Conservation (phyloP, 495 filamentous ascomycete genomes). For the Parmelia sp. region DNA sequence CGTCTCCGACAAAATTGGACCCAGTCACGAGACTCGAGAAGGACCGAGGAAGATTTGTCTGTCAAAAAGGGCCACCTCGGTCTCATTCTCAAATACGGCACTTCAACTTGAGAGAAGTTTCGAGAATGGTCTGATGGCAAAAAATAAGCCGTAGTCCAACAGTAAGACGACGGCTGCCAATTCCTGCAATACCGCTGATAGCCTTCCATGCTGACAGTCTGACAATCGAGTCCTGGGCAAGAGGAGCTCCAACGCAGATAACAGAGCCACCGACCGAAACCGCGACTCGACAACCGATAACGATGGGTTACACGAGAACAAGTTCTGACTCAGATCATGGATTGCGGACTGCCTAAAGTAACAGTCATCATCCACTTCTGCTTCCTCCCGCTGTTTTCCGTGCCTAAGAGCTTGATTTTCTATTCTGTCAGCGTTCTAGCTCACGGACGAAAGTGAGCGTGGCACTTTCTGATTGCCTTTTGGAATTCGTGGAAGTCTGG, state of each 20-base stretch:
- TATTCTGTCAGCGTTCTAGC: no score
- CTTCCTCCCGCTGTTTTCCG: no score
- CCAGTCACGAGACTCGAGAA: not conserved
- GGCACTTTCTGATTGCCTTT: no score
- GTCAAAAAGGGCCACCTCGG: constrained; percentile 2
- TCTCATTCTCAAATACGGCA: not conserved
- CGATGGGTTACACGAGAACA: no score
- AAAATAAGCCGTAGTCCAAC: not conserved
- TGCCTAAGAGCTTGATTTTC: no score
- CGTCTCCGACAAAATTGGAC: not conserved
- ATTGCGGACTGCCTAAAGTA: no score
- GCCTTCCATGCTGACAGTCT: not conserved
- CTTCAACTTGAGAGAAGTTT: not conserved
- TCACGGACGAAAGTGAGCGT: no score
- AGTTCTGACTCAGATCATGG: no score
- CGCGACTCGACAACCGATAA: no score
- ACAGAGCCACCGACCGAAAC: not conserved
- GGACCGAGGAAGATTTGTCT: not conserved
- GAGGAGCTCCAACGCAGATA: not conserved
- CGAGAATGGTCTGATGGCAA: constrained; percentile 1
- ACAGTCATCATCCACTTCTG: no score
- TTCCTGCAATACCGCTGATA: not conserved
- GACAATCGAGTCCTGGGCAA: not conserved
- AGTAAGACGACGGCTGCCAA: not conserved
- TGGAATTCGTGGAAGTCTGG: no score